These are phyloP conservation scores for Deinandra increscens DNA, from an alignment of 129 eudicot species.

Conservation along the genomic window DNA sequence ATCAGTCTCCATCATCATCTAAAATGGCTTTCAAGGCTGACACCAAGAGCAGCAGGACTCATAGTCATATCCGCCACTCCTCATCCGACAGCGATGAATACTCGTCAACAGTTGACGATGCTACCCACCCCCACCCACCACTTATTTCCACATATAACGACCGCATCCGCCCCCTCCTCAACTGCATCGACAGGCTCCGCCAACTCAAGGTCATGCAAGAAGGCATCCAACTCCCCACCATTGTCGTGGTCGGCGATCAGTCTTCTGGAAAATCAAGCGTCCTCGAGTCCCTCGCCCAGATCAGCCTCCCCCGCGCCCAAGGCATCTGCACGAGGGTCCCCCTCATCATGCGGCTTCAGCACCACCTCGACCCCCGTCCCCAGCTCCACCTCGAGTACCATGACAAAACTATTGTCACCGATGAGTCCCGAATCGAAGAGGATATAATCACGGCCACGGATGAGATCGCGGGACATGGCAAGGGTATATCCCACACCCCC, in stretches of 20 bases:
- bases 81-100: conserved; percentile 33
- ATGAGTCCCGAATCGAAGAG: conserved; percentile 32
- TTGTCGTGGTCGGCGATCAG: conserved; percentile 52
- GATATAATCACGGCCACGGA: conserved; percentile 36
- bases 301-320: conserved; percentile 49
- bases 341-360: conserved; percentile 46
- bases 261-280: conserved; percentile 49
- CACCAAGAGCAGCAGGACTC: too few species aligned
- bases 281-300: conserved; percentile 42
- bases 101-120: conserved; percentile 5
- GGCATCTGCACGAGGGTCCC: conserved; percentile 51
- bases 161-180: conserved; percentile 44
- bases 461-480: conserved; percentile 40
- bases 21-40: too few species aligned
- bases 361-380: conserved; percentile 25
- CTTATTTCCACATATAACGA: conserved; percentile 42
- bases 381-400: conserved; percentile 34
- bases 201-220: conserved; percentile 47
- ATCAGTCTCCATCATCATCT: too few species aligned
- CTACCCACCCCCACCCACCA: conserved; percentile 27
- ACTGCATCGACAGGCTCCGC: conserved; percentile 48
- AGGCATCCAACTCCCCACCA: conserved; percentile 55
- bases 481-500: conserved; percentile 43
- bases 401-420: conserved; percentile 25
- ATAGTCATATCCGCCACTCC: too few species aligned